Conservation (phyloP, 2,329 filamentous ascomycete genomes). For the Cladosporium sp. region DNA sequence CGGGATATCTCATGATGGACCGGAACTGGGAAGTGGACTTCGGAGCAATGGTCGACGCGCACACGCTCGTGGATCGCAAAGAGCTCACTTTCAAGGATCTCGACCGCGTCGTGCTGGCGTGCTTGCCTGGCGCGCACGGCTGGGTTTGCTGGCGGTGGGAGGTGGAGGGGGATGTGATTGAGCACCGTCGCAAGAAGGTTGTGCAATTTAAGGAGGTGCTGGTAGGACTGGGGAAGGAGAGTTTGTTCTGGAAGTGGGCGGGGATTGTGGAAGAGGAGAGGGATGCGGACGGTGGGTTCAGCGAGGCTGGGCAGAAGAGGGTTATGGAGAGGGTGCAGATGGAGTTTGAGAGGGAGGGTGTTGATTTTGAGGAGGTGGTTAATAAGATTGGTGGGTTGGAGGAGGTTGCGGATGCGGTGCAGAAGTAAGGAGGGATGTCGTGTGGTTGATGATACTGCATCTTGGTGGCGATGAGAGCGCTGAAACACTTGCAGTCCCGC, state of each 20-base stretch:
- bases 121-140: constrained; percentile 58
- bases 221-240: constrained; percentile 73
- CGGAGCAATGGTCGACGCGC: constrained; percentile 70
- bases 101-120: constrained; percentile 64
- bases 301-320: constrained; percentile 64
- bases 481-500: no score
- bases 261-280: constrained; percentile 88
- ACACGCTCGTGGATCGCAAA: constrained; percentile 59
- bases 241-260: constrained; percentile 87
- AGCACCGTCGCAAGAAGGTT: constrained; percentile 67
- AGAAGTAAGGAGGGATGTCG: not conserved
- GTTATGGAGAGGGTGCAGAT: constrained; percentile 71
- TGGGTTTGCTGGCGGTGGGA: constrained; percentile 52
- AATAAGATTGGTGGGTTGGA: constrained; percentile 62
- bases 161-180: constrained; percentile 48
- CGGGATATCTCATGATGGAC: constrained; percentile 82
- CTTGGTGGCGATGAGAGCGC: no score
- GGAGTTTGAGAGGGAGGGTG: constrained; percentile 67
- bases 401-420: constrained; percentile 35
- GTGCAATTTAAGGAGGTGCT: constrained; percentile 76
- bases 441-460: no score
- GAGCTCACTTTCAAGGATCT: constrained; percentile 62
- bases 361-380: constrained; percentile 83
- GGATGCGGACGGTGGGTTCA: constrained; percentile 73
- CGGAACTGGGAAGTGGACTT: constrained; percentile 86